Evolutionary conservation across 345 rosid genomes (phyloP), one percentile per base, ranked within the genome.

Genomic region (Lumnitzera racemosa): DNA sequence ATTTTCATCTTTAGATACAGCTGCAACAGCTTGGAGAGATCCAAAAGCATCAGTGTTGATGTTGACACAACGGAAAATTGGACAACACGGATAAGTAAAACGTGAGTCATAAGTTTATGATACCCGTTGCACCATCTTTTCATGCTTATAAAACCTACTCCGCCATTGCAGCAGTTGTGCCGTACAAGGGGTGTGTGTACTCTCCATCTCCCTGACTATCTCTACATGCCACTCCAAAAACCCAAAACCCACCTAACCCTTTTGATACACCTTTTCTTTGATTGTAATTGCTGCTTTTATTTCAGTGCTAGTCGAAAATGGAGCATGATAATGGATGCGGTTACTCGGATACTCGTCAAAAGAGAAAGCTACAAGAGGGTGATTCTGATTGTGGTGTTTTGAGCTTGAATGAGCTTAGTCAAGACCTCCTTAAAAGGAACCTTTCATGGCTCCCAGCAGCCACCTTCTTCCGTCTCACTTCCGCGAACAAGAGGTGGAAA

Each of bases 401-500:
- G 79, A 69, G 80, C 62, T 63, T 91, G 80, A 86, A 83, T 62
- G 85, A 83, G 47, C 84, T 91, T 66, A 79, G 61, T 76, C 85
- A 88, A 47, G 98, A 88, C 74, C 70, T 91, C 23, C 84, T 91
- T 47, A 96, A 91, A 74, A 81, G 71, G 74, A 78, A 88, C 59
- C 89, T 91, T 63, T 88, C 98, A 29, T 79, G 95, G 87, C 80
- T 91, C 31, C 98, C 98, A 15, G 66, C 96, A 23, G 80, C 96
- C 4, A 54, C 76, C 15, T 86, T 82, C 72, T 80, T 80, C 74
- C 85, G 91, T 51, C 56, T 80, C 61, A 61, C 58, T 61, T 88
- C 91, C 2, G 95, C 88, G 58, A 84, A 88, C 95, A 88, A 84
- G 84, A 77, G 98, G 71, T 91, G 96, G 96, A 86, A 78, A 71